Percentiles rank a stretch among this genome's conserved stretches.
These are phyloP conservation scores for Debaryomyces prosopidis DNA, from an alignment of 805 yeast species.

Conservation along the genomic window DNA sequence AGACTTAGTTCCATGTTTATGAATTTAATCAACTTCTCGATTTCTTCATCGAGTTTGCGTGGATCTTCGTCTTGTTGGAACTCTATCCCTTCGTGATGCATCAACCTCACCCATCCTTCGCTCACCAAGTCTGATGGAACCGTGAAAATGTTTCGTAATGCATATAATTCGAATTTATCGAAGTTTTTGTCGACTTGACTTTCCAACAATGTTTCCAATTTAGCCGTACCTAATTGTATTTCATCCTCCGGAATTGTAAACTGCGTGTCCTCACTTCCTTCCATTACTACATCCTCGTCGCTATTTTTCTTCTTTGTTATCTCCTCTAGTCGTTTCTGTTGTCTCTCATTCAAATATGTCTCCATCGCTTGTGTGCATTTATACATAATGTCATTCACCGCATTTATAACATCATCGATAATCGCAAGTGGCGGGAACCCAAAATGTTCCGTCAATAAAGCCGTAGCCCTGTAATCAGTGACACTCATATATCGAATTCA, in stretches of 20 bases:
- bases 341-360: constrained; percentile 49
- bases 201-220: constrained; percentile 74
- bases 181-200: constrained; percentile 76
- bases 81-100: constrained; percentile 63
- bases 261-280: constrained; percentile 9
- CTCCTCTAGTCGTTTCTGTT: constrained; percentile 19
- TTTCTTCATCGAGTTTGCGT: constrained; percentile 26
- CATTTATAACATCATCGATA: constrained; percentile 85
- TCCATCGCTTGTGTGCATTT: constrained; percentile 81
- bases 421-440: constrained; percentile 82
- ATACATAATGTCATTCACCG: constrained; percentile 81
- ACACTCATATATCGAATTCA: constrained; percentile 1
- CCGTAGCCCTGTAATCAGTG: constrained; percentile 30
- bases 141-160: constrained; percentile 71
- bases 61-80: constrained; percentile 9
- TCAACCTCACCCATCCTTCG: constrained; percentile 65
- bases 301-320: constrained; percentile 13
- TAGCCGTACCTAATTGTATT: constrained; percentile 75
- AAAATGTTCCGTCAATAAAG: constrained; percentile 77
- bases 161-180: constrained; percentile 83
- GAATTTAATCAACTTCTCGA: constrained; percentile 33
- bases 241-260: constrained; percentile 42
- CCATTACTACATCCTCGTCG: constrained; percentile 13
- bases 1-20: constrained; percentile 46
- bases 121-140: constrained; percentile 66